phyloP scores from a whole-genome alignment of 23 red algal species.

The Agarophyton chilense region DNA sequence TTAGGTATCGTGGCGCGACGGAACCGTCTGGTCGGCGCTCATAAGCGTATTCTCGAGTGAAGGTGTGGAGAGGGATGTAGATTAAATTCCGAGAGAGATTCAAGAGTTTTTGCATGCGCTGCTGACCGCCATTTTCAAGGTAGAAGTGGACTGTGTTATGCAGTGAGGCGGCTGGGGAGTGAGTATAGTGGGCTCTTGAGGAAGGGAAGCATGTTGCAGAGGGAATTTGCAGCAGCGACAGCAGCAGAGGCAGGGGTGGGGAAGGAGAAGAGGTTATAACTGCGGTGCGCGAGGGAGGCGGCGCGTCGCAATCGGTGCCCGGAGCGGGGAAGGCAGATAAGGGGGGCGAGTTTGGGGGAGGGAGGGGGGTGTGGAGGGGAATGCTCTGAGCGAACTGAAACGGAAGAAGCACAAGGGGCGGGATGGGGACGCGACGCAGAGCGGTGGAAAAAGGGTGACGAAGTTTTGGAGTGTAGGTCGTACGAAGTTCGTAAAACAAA shows the following conservation, averaged over 20 bases:
- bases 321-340: background rate
- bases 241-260: too few relatives aligned
- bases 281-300: background rate
- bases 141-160: slow-evolving; percentile 3
- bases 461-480: too few relatives aligned
- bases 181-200: background rate
- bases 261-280: background rate
- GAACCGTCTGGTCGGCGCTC: slow-evolving; percentile 18
- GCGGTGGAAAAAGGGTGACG: background rate
- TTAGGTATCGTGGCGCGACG: background rate
- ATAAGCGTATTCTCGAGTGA: background rate
- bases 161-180: background rate
- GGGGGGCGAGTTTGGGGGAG: background rate
- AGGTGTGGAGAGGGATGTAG: slow-evolving; percentile 28
- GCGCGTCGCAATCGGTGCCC: background rate
- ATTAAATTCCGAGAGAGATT: slow-evolving; percentile 5
- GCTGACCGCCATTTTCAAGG: slow-evolving; percentile 35
- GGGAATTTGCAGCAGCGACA: too few relatives aligned
- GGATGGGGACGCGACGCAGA: background rate
- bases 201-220: background rate
- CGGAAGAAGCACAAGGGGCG: too few relatives aligned
- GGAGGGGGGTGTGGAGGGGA: background rate
- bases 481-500: too few relatives aligned
- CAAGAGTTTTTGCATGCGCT: slow-evolving; percentile 7
- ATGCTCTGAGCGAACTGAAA: too few relatives aligned